phyloP scores from a whole-genome alignment of 345 rosid species.

The Toxicodendron radicans region DNA sequence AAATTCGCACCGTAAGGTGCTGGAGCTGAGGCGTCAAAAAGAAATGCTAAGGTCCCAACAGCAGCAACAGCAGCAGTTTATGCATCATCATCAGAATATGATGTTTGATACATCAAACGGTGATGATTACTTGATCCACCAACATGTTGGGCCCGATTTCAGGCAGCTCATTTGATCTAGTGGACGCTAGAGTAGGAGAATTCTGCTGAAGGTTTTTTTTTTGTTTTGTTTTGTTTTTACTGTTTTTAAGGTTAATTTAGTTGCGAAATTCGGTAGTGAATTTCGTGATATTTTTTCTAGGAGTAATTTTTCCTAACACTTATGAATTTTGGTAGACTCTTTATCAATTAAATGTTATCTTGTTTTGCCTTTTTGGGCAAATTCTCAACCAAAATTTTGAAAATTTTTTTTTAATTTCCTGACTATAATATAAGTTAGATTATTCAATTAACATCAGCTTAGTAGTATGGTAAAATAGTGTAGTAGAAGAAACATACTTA shows the following conservation, averaged over 20 bases:
- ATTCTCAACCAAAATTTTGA: too few species aligned
- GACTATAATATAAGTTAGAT: too few species aligned
- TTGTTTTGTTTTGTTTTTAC: conserved; percentile 6
- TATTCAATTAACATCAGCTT: too few species aligned
- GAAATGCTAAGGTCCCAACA: conserved; percentile 43
- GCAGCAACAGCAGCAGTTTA: conserved; percentile 42
- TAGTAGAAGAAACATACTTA: too few species aligned
- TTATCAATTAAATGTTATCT: neutral
- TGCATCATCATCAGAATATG: conserved; percentile 57
- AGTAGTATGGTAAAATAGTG: too few species aligned
- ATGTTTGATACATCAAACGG: conserved; percentile 67
- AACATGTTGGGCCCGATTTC: conserved; percentile 80
- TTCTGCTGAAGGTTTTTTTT: conserved; percentile 4
- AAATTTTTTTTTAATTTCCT: too few species aligned
- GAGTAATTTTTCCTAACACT: conserved; percentile 30
- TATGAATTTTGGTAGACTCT: conserved; percentile 21
- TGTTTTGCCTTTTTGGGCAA: conserved; percentile 9
- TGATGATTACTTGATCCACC: conserved; percentile 86
- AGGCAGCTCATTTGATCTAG: conserved; percentile 67
- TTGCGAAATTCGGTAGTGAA: conserved; percentile 27
- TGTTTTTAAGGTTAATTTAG: conserved; percentile 13
- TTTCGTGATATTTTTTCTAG: conserved; percentile 17
- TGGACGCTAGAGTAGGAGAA: conserved; percentile 24
- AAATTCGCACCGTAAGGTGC: conserved; percentile 73
- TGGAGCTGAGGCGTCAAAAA: conserved; percentile 60